These are phyloP conservation scores for Pistacia vera DNA, from an alignment of 345 rosid species.

Conservation along the genomic window DNA sequence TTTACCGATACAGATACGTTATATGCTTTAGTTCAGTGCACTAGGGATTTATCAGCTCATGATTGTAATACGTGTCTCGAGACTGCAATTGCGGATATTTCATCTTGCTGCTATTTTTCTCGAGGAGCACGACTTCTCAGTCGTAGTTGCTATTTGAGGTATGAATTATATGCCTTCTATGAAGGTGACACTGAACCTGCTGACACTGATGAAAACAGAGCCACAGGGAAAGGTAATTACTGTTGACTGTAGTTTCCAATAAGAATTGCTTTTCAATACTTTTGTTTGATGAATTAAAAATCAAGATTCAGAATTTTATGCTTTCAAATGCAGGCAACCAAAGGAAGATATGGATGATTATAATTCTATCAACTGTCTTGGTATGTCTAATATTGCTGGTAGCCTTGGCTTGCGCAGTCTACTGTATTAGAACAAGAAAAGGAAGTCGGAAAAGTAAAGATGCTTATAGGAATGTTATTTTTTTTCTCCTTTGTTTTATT, in stretches of 20 bases:
- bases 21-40: constrained; percentile 40
- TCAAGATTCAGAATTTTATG: neutral
- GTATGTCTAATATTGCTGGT: constrained; percentile 11
- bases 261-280: neutral
- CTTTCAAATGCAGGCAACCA: constrained; percentile 18
- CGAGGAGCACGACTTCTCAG: constrained; percentile 39
- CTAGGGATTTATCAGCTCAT: constrained; percentile 27
- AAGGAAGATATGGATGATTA: constrained; percentile 20
- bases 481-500: neutral
- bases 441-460: constrained; percentile 9
- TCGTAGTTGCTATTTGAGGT: constrained; percentile 49
- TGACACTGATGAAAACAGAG: constrained; percentile 6
- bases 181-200: constrained; percentile 21
- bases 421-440: constrained; percentile 7
- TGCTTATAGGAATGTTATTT: neutral
- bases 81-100: constrained; percentile 29
- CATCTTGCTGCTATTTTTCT: constrained; percentile 24
- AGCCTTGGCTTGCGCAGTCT: constrained; percentile 8
- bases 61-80: constrained; percentile 38
- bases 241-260: neutral
- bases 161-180: constrained; percentile 41
- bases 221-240: constrained; percentile 22
- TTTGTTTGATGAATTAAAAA: neutral
- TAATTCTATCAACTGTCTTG: constrained; percentile 14
- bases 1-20: constrained; percentile 15